Evolutionary conservation across 345 rosid species (phyloP), one percentile per base, ranked within the genome.

Genomic region (Euphorbia peplus): DNA sequence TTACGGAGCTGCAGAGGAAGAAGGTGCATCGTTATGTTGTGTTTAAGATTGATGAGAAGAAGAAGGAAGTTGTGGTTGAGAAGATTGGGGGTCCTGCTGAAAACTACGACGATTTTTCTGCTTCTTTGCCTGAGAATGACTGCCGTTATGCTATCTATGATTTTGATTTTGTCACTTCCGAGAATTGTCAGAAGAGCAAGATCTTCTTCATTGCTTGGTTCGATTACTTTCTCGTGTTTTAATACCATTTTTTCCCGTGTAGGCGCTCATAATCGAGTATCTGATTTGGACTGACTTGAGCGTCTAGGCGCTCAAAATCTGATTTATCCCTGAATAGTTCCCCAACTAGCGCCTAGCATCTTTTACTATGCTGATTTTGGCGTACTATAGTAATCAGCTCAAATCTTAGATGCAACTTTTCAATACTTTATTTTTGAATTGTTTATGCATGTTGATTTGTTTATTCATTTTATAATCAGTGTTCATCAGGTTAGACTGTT

Each of bases 181-280:
- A 90, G 80, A 90, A 87, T 72, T 90, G 96, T 60, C 89, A 79
- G 63, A 90, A 87, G 82, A 87, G 92, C 87, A 87, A 89, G 73
- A 89, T 89, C 70, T 89, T 89, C 84, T 89, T 87, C 79, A 74
- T 87, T 51, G 88, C 96, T 53, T 89, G 96, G 92, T 89, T 75
- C 51, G 82, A 19, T 71, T 58, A 68, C 39, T 4, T 69, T 56
- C 69, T 63, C 28, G 25, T 5, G 26, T 63, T 8, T 35, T 50
- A 30, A 0, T 35, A 53, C 15, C 11, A 12, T 44, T 12, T n/a
- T n/a, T n/a, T n/a, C n/a, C n/a, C n/a, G n/a, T n/a, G n/a, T n/a
- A n/a, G n/a, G n/a, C n/a, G n/a, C 12, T 44, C 11, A n/a, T 14
- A 12, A 0, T 58, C 3, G 19, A 63, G 48, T 19, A n/a, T n/a